Evolutionary conservation across 441 rosid genomes (phyloP).

Genomic region (Eutrema salsugineum): DNA sequence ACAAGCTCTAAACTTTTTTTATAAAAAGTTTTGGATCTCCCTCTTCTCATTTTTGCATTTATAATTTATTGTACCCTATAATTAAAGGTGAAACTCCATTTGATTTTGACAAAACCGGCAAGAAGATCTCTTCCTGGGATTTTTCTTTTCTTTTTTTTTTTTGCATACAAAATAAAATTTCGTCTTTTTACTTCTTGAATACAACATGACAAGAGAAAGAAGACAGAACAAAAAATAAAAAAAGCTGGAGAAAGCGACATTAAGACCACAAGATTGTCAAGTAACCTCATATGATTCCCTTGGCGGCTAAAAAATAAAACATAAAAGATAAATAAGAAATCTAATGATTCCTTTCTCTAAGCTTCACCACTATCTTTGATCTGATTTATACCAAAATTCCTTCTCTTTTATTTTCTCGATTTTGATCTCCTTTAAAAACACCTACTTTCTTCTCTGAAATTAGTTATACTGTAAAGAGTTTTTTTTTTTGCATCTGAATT

Average conservation of each 20-base stretch:
- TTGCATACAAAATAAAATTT: not conserved
- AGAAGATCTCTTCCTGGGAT: not conserved
- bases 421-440: not conserved
- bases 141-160: not conserved
- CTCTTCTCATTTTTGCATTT: not conserved
- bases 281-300: slow-evolving; percentile 1
- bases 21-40: not conserved
- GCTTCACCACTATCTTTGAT: slow-evolving; percentile 20
- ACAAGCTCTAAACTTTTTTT: slow-evolving; percentile 41
- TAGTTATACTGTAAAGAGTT: slow-evolving; percentile 7
- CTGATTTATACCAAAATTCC: slow-evolving; percentile 1
- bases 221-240: not conserved
- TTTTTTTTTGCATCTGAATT: slow-evolving; percentile 3
- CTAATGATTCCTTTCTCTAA: slow-evolving; percentile 18
- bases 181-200: not conserved
- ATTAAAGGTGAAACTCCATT: not conserved
- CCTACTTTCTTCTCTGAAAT: not conserved
- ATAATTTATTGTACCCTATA: not conserved
- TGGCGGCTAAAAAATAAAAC: not conserved
- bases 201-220: not conserved
- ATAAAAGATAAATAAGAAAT: not conserved
- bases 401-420: not conserved
- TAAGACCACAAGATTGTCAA: slow-evolving; percentile 17
- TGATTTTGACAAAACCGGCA: not conserved
- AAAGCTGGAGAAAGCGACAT: not conserved